Conservation (phyloP, 768 basidiomycete genomes). For the Chiua virens region DNA sequence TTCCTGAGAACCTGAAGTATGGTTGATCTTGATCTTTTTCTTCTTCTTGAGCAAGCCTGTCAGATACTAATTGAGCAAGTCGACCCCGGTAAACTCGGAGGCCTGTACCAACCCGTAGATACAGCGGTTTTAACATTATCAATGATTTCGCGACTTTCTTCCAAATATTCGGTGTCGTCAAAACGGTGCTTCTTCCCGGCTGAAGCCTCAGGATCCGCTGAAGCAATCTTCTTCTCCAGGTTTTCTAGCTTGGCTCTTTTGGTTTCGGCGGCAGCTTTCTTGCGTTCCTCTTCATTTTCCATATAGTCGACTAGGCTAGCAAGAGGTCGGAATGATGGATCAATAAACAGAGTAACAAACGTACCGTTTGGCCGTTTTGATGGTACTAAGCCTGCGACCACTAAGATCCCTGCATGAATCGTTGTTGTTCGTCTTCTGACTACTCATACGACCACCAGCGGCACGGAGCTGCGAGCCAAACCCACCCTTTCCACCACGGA, state of each 20-base stretch:
- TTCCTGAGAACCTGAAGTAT: constrained; percentile 13
- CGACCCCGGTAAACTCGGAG: neutral
- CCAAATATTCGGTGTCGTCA: constrained; percentile 90
- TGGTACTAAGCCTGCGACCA: constrained; percentile 85
- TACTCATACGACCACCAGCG: constrained; percentile 96
- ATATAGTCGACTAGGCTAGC: constrained; percentile 80
- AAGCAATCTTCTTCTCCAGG: constrained; percentile 72
- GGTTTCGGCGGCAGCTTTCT: constrained; percentile 74
- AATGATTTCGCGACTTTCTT: constrained; percentile 87
- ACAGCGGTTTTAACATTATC: constrained; percentile 93
- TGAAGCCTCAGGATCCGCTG: constrained; percentile 43
- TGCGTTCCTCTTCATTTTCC: constrained; percentile 78
- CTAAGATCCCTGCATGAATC: constrained; percentile 93
- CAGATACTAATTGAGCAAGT: constrained; percentile 20
- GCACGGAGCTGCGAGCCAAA: constrained; percentile 96
- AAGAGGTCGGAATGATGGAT: neutral
- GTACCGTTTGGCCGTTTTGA: constrained; percentile 95
- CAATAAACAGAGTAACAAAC: constrained; percentile 21
- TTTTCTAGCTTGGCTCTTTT: constrained; percentile 81
- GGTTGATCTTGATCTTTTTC: constrained; percentile 60
- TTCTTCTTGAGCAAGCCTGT: constrained; percentile 74
- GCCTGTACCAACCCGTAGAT: constrained; percentile 57
- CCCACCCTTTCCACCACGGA: constrained; percentile 94
- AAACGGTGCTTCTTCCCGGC: constrained; percentile 85
- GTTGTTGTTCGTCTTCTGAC: constrained; percentile 92